A percentile compares a stretch with the other conserved stretches of the same genome.
Conservation (phyloP, 345 rosid genomes). For the Atalantia buxifolia region DNA sequence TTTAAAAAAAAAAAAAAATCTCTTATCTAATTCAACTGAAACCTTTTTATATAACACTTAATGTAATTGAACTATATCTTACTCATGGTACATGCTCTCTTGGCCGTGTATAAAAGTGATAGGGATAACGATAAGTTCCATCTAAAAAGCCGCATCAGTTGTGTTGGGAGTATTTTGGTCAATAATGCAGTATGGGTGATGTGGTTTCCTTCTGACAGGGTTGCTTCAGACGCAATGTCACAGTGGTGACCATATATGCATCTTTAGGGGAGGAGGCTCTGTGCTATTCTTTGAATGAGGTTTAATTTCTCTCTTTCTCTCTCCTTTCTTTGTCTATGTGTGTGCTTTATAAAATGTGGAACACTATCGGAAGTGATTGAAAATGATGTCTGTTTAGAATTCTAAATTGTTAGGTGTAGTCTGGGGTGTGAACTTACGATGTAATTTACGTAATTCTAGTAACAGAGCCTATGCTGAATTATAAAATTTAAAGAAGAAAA, state of each 20-base stretch:
- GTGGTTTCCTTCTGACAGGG: conserved; percentile 46
- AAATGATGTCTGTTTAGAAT: background rate
- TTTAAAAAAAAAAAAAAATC: background rate
- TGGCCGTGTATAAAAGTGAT: background rate
- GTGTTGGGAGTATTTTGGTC: background rate
- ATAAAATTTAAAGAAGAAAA: background rate
- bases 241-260: conserved; percentile 93
- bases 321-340: conserved; percentile 12
- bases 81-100: background rate
- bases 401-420: background rate
- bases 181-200: conserved; percentile 3
- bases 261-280: conserved; percentile 96
- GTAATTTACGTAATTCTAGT: background rate
- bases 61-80: background rate
- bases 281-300: conserved; percentile 96
- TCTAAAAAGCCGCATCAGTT: background rate
- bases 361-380: background rate
- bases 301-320: conserved; percentile 30
- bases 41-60: background rate
- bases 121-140: background rate
- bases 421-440: background rate
- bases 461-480: background rate
- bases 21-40: background rate
- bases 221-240: conserved; percentile 83
- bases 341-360: background rate